phyloP scores from a whole-genome alignment of 306 rosid species.

The Ammopiptanthus mongolicus region DNA sequence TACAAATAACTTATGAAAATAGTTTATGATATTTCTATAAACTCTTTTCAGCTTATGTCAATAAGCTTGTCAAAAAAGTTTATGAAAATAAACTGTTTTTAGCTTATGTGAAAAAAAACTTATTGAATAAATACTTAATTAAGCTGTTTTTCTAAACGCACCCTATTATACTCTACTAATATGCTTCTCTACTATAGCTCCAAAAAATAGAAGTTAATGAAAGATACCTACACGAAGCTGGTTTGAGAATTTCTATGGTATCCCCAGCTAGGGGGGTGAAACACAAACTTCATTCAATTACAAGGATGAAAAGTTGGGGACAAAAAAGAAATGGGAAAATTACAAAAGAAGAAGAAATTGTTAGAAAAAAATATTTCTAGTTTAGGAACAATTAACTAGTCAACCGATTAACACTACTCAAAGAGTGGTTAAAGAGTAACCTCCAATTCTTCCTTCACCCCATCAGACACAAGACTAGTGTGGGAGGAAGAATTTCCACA shows the following conservation, averaged over 20 bases:
- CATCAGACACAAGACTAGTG: background rate
- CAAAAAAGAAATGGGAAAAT: background rate
- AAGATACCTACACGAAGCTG: background rate
- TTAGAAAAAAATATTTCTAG: background rate
- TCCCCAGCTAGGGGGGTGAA: background rate
- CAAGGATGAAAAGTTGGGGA: background rate
- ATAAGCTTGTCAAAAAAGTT: too few species aligned
- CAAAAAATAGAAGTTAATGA: background rate
- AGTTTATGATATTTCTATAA: too few species aligned
- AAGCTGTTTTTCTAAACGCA: too few species aligned
- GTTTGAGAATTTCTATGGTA: background rate
- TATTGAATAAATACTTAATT: too few species aligned
- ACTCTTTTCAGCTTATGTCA: too few species aligned
- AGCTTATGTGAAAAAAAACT: too few species aligned
- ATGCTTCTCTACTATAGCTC: background rate
- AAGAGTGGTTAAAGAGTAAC: conserved; percentile 16
- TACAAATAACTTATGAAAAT: too few species aligned
- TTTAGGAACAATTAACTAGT: conserved; percentile 12
- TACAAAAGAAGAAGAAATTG: background rate
- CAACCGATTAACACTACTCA: conserved; percentile 7
- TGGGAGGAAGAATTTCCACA: background rate
- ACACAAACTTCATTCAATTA: background rate
- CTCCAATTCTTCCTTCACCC: conserved; percentile 4
- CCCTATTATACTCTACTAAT: background rate
- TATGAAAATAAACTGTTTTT: too few species aligned